Evolutionary conservation across 768 basidiomycete species (phyloP), one percentile per base, ranked within the genome.

Genomic region (Podaxis sp.): DNA sequence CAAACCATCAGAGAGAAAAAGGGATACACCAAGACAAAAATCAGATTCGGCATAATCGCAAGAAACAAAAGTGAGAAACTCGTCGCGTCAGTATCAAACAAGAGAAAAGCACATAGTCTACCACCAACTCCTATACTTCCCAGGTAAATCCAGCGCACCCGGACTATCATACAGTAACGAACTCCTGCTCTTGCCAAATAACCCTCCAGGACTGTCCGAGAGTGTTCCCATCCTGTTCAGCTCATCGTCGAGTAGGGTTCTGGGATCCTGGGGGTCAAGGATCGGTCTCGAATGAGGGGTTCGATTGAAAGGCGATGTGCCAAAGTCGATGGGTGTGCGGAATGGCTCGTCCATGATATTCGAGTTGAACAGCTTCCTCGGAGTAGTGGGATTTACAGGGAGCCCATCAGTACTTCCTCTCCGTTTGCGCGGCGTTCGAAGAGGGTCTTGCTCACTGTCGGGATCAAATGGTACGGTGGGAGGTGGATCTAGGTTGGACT

Each of bases 261-360:
- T 75, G 3, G 89, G 88, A 70, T 91, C 88, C 63, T 89, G 85
- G 32, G 89, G 89, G 68, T 91, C 90, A 63, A 83, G 85, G 35
- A 89, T 77, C 27, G 67, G 74, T 62, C 80, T 73, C 47, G 80
- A 76, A 11, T 77, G 77, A 3, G 83, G 85, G 11, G 83, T 79
- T 48, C 78, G 75, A 64, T 37, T 59, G 23, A 74, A 77, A 7
- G 78, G 76, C 38, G 76, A 77, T 14, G 61, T 51, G 25, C 57
- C 62, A n/a, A 66, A 57, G 50, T 66, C 53, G 61, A 54, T 57
- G 21, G 72, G 73, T n/a, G 71, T 75, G 5, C 73, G 70, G 64
- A 75, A 77, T 35, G 77, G 76, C 7, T 77, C 77, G 51, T 78
- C 79, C 40, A 68, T 71, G 53, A 68, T 64, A 61, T 71, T 70